Evolutionary conservation across 768 basidiomycete species (phyloP).

Genomic region (Tremella yokohamensis): DNA sequence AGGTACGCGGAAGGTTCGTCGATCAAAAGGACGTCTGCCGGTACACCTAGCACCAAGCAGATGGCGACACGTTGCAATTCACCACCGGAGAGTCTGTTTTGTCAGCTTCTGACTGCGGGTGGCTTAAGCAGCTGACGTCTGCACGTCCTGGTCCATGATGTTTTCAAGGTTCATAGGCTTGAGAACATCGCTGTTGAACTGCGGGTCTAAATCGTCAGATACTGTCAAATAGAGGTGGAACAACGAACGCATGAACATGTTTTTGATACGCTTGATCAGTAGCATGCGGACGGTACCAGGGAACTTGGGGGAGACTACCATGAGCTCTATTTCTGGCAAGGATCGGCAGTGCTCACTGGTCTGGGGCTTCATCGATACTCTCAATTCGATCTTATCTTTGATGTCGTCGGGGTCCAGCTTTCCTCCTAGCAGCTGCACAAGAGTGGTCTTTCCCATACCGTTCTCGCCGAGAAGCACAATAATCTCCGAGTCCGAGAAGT

Average conservation of each 20-base stretch:
- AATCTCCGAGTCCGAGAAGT: slow-evolving; percentile 98
- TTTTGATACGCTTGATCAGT: slow-evolving; percentile 87
- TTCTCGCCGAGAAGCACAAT: slow-evolving; percentile 99
- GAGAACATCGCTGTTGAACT: slow-evolving; percentile 96
- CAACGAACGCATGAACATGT: slow-evolving; percentile 73
- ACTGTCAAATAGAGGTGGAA: not conserved
- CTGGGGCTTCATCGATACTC: slow-evolving; percentile 95
- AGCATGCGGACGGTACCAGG: slow-evolving; percentile 94
- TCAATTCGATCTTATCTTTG: slow-evolving; percentile 71
- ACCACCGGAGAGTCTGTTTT: slow-evolving; percentile 74
- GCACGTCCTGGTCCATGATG: slow-evolving; percentile 96
- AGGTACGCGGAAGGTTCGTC: slow-evolving; percentile 78
- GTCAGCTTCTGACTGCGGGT: slow-evolving; percentile 1
- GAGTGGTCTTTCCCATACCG: slow-evolving; percentile 97
- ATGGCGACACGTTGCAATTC: slow-evolving; percentile 97
- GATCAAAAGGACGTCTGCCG: slow-evolving; percentile 77
- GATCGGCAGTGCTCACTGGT: slow-evolving; percentile 56
- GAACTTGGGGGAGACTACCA: slow-evolving; percentile 83
- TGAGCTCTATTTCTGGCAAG: not conserved
- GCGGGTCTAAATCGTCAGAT: slow-evolving; percentile 60
- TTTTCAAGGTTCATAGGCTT: slow-evolving; percentile 95
- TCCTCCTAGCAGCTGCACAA: slow-evolving; percentile 90
- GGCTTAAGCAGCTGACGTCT: slow-evolving; percentile 57
- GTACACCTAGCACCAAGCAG: slow-evolving; percentile 77
- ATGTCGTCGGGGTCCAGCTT: slow-evolving; percentile 76